Base-by-base conservation (phyloP, 805 yeast species). In the Candida andamanensis region DNA sequence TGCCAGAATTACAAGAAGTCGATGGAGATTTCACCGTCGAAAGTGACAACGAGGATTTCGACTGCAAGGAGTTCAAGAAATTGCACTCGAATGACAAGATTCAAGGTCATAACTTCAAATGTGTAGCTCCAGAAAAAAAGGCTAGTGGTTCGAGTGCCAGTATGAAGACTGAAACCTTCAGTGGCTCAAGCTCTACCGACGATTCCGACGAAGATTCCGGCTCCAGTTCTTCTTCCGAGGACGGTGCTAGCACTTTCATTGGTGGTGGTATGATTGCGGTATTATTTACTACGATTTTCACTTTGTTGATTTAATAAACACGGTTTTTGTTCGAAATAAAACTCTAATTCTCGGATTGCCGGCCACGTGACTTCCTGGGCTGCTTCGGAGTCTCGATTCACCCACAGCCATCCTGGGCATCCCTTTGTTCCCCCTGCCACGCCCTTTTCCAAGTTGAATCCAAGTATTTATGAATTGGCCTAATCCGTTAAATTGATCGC, bases 101-200 rank as follows among this genome's bases (percentile, higher is more conserved):
- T 40, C 55, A 61, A 49, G 71, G 71, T 34, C 67, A 65, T 56
- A 63, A 64, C 60, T 63, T 49, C 52, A 55, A 52, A 45, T 65
- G 71, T 51, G 42, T 63, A 15, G 48, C 63, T 22, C 64, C 65
- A 27, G 34, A 50, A 28, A 49, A 51, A 29, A 35, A 54, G 12
- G 13, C 24, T 15, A 36, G 52, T 12, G 28, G 50, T 11, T 21
- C 42, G 24, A 33, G 36, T 22, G 24, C 41, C 17, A 43, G 50
- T n/a, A 28, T 50, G 17, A 26, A 42, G 6, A 35, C 48, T 15
- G 32, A 37, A 16, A 39, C 53, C 23, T 41, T 51, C 27, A 42
- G 52, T 12, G 42, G 46, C 21, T 33, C 47, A n/a, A 39, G 45
- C 27, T 40, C 54, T 17, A 30, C 42, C 26, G 27, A 39, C 14